phyloP scores from a whole-genome alignment of 2,329 filamentous ascomycete genomes.

The Plenodomus tracheiphilus region DNA sequence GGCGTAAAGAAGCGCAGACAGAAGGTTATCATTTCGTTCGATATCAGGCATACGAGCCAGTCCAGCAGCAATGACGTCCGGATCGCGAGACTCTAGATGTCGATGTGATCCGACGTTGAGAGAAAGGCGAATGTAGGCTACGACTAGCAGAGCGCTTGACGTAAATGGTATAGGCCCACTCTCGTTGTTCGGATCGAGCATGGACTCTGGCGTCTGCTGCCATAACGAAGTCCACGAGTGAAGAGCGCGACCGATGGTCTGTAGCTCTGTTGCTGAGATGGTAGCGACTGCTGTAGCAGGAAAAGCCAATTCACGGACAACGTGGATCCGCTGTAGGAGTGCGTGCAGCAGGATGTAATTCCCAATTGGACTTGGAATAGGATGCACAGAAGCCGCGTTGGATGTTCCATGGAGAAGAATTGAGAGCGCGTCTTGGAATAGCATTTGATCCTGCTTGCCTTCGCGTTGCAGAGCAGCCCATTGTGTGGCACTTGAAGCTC shows the following conservation, averaged over 20 bases:
- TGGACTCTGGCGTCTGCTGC: conserved; percentile 42
- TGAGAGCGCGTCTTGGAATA: conserved; percentile 31
- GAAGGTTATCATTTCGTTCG: conserved; percentile 53
- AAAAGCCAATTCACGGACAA: conserved; percentile 32
- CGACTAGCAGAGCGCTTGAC: conserved; percentile 51
- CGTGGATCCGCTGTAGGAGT: conserved; percentile 33
- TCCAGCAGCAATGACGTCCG: conserved; percentile 46
- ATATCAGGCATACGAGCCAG: conserved; percentile 47
- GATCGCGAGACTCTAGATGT: conserved; percentile 51
- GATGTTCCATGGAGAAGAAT: conserved; percentile 25
- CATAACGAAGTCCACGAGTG: conserved; percentile 41
- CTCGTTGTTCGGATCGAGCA: conserved; percentile 42
- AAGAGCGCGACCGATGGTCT: conserved; percentile 31
- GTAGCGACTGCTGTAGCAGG: conserved; percentile 21
- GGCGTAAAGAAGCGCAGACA: conserved; percentile 57
- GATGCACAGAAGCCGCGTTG: conserved; percentile 21
- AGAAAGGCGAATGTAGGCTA: conserved; percentile 54
- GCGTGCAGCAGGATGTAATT: conserved; percentile 39
- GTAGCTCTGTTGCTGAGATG: conserved; percentile 24
- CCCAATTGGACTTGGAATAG: conserved; percentile 35
- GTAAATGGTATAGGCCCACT: conserved; percentile 47
- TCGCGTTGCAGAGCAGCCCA: conserved; percentile 31
- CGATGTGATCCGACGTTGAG: conserved; percentile 52
- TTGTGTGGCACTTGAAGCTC: conserved; percentile 29
- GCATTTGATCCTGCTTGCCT: conserved; percentile 29